phyloP scores from a whole-genome alignment of 768 basidiomycete species.

The Lanmaoa rubissima region DNA sequence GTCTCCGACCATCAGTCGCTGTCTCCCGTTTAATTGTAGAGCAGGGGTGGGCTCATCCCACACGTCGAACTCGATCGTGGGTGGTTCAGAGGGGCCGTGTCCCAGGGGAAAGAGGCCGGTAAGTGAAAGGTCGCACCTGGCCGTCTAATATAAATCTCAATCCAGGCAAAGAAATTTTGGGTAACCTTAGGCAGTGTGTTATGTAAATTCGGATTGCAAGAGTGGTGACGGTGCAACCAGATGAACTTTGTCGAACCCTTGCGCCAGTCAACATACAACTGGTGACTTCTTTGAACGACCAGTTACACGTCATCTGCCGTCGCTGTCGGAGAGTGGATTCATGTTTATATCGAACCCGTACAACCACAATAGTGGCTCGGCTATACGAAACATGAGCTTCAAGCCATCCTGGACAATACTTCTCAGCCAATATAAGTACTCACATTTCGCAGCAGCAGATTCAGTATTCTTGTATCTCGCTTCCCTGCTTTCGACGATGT shows the following conservation, averaged over 20 bases:
- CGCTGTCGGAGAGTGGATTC: not conserved
- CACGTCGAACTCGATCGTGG: not conserved
- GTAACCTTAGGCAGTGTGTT: not conserved
- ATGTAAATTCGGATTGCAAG: not conserved
- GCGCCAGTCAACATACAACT: not conserved
- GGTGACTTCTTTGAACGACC: not conserved
- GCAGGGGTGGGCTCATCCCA: not conserved
- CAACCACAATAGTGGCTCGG: not conserved
- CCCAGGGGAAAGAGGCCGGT: not conserved
- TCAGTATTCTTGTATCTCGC: not conserved
- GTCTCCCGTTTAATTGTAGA: not conserved
- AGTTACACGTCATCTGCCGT: not conserved
- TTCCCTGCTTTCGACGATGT: not conserved
- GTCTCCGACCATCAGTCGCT: not conserved
- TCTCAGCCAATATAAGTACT: not conserved
- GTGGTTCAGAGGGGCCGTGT: too few relatives aligned
- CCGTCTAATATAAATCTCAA: not conserved
- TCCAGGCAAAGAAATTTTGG: not conserved
- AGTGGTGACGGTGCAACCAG: not conserved
- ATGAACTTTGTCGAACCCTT: not conserved
- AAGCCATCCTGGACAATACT: not conserved
- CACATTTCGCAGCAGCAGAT: not conserved
- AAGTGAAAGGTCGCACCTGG: not conserved
- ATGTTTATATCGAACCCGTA: not conserved
- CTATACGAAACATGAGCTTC: not conserved